Conservation (phyloP, 148 eudicot species). For the Persicaria maculosa region DNA sequence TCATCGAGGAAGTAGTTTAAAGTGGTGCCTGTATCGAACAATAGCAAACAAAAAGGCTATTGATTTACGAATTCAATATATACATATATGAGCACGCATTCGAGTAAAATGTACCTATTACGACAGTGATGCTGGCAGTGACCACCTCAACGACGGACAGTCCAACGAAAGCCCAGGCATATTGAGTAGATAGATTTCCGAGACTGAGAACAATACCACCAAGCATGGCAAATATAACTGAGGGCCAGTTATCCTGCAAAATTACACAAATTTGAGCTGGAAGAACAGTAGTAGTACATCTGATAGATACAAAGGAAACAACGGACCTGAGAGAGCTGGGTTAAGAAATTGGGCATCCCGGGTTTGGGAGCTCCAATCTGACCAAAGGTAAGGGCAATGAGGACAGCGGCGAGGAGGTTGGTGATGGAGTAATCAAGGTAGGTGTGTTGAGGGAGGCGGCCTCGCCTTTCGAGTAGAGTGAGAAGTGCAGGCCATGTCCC, state of each 20-base stretch:
- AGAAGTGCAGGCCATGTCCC: constrained; percentile 94
- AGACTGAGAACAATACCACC: constrained; percentile 79
- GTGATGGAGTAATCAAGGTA: constrained; percentile 86
- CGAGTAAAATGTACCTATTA: constrained; percentile 41
- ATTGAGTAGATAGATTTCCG: constrained; percentile 72
- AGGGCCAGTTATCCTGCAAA: constrained; percentile 75
- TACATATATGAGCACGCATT: background rate
- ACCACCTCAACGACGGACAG: constrained; percentile 70
- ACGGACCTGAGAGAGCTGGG: constrained; percentile 65
- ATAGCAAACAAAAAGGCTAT: background rate
- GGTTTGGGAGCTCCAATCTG: constrained; percentile 52
- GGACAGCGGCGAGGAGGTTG: constrained; percentile 69
- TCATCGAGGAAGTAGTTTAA: constrained; percentile 77
- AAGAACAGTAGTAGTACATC: background rate
- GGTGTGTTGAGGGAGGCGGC: constrained; percentile 90
- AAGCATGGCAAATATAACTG: constrained; percentile 71
- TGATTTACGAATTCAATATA: background rate
- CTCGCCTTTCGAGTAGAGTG: constrained; percentile 71
- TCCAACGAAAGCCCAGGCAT: constrained; percentile 86
- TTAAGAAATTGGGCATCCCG: constrained; percentile 56
- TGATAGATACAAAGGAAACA: too few relatives aligned
- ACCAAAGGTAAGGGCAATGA: constrained; percentile 83
- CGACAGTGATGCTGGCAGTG: constrained; percentile 70
- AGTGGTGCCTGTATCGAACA: constrained; percentile 54
- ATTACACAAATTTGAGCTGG: background rate